Percentiles rank a stretch among this genome's conserved stretches.
phyloP scores from a whole-genome alignment of 306 rosid genomes.

The Trifolium pratense region DNA sequence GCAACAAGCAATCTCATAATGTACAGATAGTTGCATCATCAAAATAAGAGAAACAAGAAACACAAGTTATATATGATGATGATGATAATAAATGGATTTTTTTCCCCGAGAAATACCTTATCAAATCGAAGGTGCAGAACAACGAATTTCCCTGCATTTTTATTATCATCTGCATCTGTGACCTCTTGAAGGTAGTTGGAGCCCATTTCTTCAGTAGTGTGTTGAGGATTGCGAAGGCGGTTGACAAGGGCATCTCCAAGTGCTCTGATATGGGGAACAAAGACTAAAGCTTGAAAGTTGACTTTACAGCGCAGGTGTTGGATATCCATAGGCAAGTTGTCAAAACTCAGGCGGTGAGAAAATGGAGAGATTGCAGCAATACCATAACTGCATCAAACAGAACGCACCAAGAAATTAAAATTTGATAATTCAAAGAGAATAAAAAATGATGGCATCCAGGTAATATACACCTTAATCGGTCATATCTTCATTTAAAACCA shows the following conservation, averaged over 20 bases:
- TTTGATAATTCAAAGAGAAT: conserved; percentile 5
- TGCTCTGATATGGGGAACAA: conserved; percentile 85
- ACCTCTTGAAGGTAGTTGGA: conserved; percentile 58
- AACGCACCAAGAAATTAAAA: conserved; percentile 33
- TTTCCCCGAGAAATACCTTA: conserved; percentile 58
- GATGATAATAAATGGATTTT: neutral
- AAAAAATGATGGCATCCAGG: conserved; percentile 2
- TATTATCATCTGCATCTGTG: conserved; percentile 48
- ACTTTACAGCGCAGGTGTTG: conserved; percentile 93
- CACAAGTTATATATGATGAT: neutral
- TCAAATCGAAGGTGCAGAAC: conserved; percentile 94
- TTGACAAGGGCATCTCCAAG: conserved; percentile 84
- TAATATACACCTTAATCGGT: conserved; percentile 3
- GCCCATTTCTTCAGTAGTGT: conserved; percentile 42
- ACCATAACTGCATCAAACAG: conserved; percentile 67
- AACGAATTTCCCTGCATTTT: conserved; percentile 71
- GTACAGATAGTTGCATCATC: neutral
- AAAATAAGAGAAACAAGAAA: neutral
- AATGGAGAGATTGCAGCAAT: conserved; percentile 95
- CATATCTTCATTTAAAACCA: conserved; percentile 1
- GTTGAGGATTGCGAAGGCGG: conserved; percentile 74
- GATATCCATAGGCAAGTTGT: conserved; percentile 86
- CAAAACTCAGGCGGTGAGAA: conserved; percentile 92
- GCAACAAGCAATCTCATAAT: neutral
- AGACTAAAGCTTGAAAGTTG: conserved; percentile 85